Evolutionary conservation across 192 early-diverging fungal genomes (phyloP).

Genomic region (Rhizoclosmatium globosum): DNA sequence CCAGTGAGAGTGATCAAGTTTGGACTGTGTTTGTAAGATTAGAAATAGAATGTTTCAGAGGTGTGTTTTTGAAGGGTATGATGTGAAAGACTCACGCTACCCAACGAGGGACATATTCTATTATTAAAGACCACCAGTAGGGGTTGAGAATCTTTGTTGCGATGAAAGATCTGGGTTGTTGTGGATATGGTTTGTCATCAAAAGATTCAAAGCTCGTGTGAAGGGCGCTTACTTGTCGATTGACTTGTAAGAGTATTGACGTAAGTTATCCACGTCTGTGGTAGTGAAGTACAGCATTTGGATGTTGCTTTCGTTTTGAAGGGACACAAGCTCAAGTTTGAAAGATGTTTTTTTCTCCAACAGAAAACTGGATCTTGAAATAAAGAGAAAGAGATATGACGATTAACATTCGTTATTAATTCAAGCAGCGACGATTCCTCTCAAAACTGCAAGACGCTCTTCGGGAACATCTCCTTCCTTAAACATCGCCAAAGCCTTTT

Average conservation of each 20-base stretch:
- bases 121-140: constrained; percentile 85
- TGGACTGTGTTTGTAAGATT: constrained; percentile 57
- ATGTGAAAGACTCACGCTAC: constrained; percentile 72
- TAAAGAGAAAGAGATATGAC: no score
- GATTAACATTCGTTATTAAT: no score
- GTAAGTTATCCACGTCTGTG: constrained; percentile 55
- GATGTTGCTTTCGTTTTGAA: no score
- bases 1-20: constrained; percentile 92
- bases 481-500: constrained; percentile 10
- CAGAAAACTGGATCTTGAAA: no score
- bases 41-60: neutral
- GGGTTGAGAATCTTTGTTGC: constrained; percentile 61
- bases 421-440: neutral
- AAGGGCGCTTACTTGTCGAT: constrained; percentile 82
- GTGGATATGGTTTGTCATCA: neutral
- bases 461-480: constrained; percentile 5
- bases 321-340: no score
- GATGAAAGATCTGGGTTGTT: constrained; percentile 25
- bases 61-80: neutral
- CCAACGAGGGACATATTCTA: constrained; percentile 83
- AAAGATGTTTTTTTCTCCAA: no score
- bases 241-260: constrained; percentile 86
- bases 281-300: constrained; percentile 39
- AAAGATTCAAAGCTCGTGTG: constrained; percentile 51
- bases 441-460: constrained; percentile 4